Evolutionary conservation across 1,284 basidiomycete species (phyloP), one percentile per base, ranked within the genome.

Genomic region (Trametes sp.): DNA sequence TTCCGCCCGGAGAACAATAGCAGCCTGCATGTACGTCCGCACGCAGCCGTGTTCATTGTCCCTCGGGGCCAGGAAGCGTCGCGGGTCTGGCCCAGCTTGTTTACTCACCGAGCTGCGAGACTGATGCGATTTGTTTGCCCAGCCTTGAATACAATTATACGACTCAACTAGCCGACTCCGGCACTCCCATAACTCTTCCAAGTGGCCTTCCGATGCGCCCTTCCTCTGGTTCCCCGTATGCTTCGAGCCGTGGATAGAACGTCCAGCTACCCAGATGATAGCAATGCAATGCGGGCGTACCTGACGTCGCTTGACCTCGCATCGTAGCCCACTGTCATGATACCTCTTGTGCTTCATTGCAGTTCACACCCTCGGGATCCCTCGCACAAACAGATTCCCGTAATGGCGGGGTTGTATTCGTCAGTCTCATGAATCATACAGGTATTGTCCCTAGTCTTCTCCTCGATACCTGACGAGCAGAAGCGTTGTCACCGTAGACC

Each of bases 1-100:
- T 21, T 59, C 61, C 54, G 26, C 52, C 53, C 59, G 41, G 61
- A 69, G 60, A 69, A 72, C 70, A 72, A 72, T 72, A 68, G 64
- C 61, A 55, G 26, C 35, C 50, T 42, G 42, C 62, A 56, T 28
- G 44, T 60, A 65, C 62, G 63, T 66, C 56, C 28, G 59, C 28
- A 57, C 57, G 61, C 65, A 62, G 62, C 64, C 36, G 54, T 38
- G 33, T 42, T 63, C 67, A 69, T 66, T 65, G 66, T 65, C 53
- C 50, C 50, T 13, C 55, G 42, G 19, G 21, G n/a, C n/a, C n/a
- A n/a, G n/a, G 24, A 14, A 33, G 55, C 29, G 36, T 50, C 51
- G 29, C 31, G 41, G n/a, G 31, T 48, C 24, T 36, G 38, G 59
- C 42, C 31, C 31, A 41, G 59, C 48, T 38, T 62, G 51, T 63